phyloP scores from a whole-genome alignment of 2,329 filamentous ascomycete species.

The Cladophialophora carrionii region DNA sequence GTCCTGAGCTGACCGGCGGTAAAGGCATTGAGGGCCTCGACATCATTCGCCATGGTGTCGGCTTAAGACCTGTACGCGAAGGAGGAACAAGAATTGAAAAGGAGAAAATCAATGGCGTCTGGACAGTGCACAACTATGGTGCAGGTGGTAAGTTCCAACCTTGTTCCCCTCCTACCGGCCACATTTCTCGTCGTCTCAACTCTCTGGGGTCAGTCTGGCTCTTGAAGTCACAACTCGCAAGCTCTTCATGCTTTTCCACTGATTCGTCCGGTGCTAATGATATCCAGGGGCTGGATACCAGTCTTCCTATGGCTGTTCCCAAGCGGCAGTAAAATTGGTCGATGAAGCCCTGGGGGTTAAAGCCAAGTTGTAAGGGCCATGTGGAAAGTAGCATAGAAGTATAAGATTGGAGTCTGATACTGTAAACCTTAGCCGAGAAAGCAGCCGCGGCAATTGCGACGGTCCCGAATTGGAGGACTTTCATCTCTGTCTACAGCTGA shows the following conservation, averaged over 20 bases:
- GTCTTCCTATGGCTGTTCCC: conserved; percentile 69
- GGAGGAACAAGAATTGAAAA: conserved; percentile 76
- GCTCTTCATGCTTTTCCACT: background rate
- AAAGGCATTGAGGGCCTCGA: conserved; percentile 73
- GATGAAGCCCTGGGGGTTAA: conserved; percentile 51
- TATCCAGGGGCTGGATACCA: conserved; percentile 65
- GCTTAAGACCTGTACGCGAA: conserved; percentile 73
- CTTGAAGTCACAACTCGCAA: background rate
- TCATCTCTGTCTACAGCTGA: background rate
- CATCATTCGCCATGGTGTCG: conserved; percentile 79
- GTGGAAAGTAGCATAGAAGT: background rate
- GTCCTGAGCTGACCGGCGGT: conserved; percentile 66
- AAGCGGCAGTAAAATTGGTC: conserved; percentile 68
- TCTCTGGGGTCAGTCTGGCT: background rate
- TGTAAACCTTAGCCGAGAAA: background rate
- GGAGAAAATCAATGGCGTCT: conserved; percentile 65
- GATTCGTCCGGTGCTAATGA: conserved; percentile 40
- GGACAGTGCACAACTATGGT: conserved; percentile 68
- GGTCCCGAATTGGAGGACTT: background rate
- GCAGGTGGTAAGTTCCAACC: conserved; percentile 61
- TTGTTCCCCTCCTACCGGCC: background rate
- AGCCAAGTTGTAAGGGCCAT: conserved; percentile 25
- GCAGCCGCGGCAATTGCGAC: background rate
- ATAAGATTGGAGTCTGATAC: conserved; percentile 3
- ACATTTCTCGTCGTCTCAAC: conserved; percentile 22